A percentile compares a stretch with the other conserved stretches of the same genome.
phyloP scores from a whole-genome alignment of 1,284 basidiomycete species.

The Heterobasidion parviporum region DNA sequence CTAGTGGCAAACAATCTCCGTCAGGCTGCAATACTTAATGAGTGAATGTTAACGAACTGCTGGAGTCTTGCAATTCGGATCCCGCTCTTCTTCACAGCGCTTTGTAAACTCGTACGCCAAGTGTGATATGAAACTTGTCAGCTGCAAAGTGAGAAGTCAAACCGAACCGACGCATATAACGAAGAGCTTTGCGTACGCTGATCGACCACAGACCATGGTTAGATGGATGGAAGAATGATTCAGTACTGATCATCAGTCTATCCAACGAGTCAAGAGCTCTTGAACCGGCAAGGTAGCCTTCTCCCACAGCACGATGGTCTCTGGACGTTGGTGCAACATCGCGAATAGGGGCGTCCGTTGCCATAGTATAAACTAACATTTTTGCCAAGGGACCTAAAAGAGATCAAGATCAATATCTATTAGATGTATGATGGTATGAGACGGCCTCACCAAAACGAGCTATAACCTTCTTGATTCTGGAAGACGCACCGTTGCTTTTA shows the following conservation, averaged over 20 bases:
- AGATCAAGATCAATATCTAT: no score
- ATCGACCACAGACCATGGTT: conserved; percentile 69
- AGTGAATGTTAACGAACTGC: conserved; percentile 32
- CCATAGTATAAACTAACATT: conserved; percentile 88
- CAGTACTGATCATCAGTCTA: conserved; percentile 85
- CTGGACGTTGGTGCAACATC: conserved; percentile 26
- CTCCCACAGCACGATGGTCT: conserved; percentile 17
- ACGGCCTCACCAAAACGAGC: conserved; percentile 54
- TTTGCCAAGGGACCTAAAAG: conserved; percentile 71
- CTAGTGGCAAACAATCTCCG: conserved; percentile 23
- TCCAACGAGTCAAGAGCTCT: conserved; percentile 87
- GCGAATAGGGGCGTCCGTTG: conserved; percentile 67
- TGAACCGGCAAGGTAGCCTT: conserved; percentile 77
- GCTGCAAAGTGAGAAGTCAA: conserved; percentile 23
- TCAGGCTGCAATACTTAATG: not conserved
- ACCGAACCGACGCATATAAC: conserved; percentile 12
- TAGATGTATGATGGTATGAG: not conserved
- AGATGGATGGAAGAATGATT: conserved; percentile 89
- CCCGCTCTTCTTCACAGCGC: conserved; percentile 80
- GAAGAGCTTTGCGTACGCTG: conserved; percentile 24
- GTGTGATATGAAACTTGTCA: conserved; percentile 74
- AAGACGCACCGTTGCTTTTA: conserved; percentile 51
- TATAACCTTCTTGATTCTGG: conserved; percentile 74
- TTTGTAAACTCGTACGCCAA: conserved; percentile 78
- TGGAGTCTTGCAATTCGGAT: conserved; percentile 76